Evolutionary conservation across 768 basidiomycete species (phyloP).

Genomic region (Ramaria rubella): DNA sequence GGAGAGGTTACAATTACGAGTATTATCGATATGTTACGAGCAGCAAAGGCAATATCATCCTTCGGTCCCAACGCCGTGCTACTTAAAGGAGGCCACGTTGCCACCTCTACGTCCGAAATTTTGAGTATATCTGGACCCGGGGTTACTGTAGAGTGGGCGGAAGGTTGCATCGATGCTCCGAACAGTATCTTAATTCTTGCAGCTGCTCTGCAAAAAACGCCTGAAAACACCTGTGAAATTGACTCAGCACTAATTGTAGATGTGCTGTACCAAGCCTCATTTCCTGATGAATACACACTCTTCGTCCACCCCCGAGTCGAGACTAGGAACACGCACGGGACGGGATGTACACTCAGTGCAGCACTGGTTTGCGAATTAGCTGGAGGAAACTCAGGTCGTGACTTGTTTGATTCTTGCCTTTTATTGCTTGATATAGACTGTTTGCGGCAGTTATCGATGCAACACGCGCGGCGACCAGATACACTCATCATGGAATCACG

Average conservation of each 20-base stretch:
- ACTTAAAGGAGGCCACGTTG: conserved; percentile 81
- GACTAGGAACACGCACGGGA: conserved; percentile 79
- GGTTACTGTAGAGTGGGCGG: conserved; percentile 3
- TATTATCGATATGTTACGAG: conserved; percentile 55
- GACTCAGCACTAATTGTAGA: conserved; percentile 50
- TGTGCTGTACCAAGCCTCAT: conserved; percentile 39
- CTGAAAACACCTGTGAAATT: too few relatives aligned
- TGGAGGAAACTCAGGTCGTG: conserved; percentile 38
- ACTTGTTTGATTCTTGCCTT: not conserved
- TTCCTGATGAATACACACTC: conserved; percentile 34
- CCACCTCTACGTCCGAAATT: conserved; percentile 10
- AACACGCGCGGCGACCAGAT: conserved; percentile 52
- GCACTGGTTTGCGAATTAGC: conserved; percentile 68
- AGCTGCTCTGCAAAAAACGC: not conserved
- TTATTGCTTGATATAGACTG: not conserved
- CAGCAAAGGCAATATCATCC: conserved; percentile 41
- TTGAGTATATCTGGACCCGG: not conserved
- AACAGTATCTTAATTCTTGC: conserved; percentile 2
- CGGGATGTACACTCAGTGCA: conserved; percentile 87
- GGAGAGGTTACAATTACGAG: conserved; percentile 33
- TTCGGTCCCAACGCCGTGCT: conserved; percentile 54
- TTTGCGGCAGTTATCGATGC: conserved; percentile 48
- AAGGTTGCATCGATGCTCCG: not conserved
- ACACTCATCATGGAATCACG: conserved; percentile 68
- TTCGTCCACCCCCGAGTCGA: conserved; percentile 57